Evolutionary conservation across 208 protist genomes (phyloP).

Genomic region (Naegleria fowleri): DNA sequence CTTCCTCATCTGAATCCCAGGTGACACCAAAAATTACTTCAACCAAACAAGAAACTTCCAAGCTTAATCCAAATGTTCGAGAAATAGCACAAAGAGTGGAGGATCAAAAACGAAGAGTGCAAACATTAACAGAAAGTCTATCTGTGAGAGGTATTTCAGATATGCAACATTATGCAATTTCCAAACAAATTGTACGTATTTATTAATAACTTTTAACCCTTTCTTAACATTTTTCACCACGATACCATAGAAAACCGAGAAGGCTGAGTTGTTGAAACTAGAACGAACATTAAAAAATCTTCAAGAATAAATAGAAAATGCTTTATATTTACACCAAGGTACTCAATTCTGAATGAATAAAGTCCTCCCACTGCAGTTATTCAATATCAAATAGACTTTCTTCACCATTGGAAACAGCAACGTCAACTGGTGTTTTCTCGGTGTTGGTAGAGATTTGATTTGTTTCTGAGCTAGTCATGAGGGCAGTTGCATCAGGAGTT

Average conservation of each 20-base stretch:
- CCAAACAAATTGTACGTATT: conserved; percentile 4
- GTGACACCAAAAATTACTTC: neutral
- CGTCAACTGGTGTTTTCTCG: neutral
- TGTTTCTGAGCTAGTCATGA: too few species aligned
- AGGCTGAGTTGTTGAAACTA: neutral
- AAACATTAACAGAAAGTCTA: neutral
- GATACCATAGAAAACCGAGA: neutral
- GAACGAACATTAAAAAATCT: neutral
- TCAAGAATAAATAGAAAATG: neutral
- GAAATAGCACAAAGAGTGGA: neutral
- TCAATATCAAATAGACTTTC: neutral
- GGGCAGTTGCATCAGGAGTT: neutral
- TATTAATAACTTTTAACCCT: too few species aligned
- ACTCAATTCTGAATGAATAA: too few species aligned
- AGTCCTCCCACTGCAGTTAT: too few species aligned
- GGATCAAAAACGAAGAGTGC: neutral
- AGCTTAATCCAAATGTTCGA: neutral
- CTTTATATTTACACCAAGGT: neutral
- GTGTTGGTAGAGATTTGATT: neutral
- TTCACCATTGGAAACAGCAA: neutral
- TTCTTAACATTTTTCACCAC: too few species aligned
- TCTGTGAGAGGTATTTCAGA: neutral
- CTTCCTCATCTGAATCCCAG: neutral
- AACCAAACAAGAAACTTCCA: neutral
- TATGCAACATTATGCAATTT: neutral